Evolutionary conservation across 257 asterid genomes (phyloP).

Genomic region (Schizonepeta tenuifolia): DNA sequence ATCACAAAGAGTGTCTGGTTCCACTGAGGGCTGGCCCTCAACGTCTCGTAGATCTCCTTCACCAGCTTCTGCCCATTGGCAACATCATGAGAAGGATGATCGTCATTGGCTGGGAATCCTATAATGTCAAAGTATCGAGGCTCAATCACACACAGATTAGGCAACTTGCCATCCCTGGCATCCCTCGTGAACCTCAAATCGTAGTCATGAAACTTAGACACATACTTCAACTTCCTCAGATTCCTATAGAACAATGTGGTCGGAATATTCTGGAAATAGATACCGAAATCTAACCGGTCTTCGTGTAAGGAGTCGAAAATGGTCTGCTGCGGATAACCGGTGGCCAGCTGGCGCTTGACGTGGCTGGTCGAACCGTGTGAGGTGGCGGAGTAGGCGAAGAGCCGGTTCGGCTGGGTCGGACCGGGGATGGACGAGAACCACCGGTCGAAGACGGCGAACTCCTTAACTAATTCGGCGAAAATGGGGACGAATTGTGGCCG

Average conservation of each 20-base stretch:
- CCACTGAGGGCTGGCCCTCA: conserved; percentile 75
- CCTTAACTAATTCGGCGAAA: conserved; percentile 47
- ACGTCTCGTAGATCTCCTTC: conserved; percentile 70
- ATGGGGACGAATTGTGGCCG: conserved; percentile 53
- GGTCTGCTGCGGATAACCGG: conserved; percentile 69
- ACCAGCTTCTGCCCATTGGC: conserved; percentile 71
- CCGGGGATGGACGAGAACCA: conserved; percentile 78
- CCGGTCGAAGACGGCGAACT: conserved; percentile 63
- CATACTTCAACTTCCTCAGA: conserved; percentile 66
- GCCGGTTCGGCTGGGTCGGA: conserved; percentile 72
- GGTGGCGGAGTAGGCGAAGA: conserved; percentile 69
- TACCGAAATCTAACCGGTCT: conserved; percentile 51
- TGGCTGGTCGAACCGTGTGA: conserved; percentile 71
- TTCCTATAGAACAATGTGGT: conserved; percentile 61
- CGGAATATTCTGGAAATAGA: conserved; percentile 62
- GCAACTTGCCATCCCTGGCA: conserved; percentile 64
- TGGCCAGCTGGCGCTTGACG: conserved; percentile 45
- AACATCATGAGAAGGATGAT: conserved; percentile 80
- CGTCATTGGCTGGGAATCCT: conserved; percentile 67
- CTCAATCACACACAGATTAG: conserved; percentile 62
- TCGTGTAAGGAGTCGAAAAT: conserved; percentile 66
- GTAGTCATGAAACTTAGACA: conserved; percentile 55
- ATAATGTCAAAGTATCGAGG: conserved; percentile 63
- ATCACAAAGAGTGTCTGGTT: conserved; percentile 58
- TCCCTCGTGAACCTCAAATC: conserved; percentile 61